Conservation (phyloP, 441 rosid species). For the Croton setiger region DNA sequence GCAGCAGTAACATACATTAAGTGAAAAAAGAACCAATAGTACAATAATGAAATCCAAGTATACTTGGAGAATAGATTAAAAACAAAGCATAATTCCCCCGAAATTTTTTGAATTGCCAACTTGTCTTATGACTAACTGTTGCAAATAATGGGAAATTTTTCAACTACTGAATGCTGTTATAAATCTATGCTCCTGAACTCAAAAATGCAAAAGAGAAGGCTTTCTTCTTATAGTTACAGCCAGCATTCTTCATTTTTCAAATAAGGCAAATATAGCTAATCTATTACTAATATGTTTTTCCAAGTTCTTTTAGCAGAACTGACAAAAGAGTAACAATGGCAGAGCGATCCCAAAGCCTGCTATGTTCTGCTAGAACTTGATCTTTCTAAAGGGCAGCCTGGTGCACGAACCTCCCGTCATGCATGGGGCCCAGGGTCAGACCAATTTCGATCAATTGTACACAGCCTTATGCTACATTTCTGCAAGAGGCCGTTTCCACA, state of each 20-base stretch:
- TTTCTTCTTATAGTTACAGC: neutral
- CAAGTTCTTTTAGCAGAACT: neutral
- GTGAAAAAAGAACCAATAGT: too few species aligned
- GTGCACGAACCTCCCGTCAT: too few species aligned
- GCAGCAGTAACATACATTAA: neutral
- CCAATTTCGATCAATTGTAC: too few species aligned
- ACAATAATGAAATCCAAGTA: neutral
- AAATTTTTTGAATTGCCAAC: neutral
- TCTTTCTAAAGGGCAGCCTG: neutral
- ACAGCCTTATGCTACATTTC: too few species aligned
- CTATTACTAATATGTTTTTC: neutral
- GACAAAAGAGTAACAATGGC: neutral
- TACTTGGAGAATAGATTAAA: neutral
- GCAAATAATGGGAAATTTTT: neutral
- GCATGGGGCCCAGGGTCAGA: too few species aligned
- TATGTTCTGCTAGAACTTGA: too few species aligned
- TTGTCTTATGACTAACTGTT: neutral
- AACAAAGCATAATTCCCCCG: neutral
- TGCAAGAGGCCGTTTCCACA: too few species aligned
- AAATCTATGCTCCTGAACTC: neutral
- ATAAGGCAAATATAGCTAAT: neutral
- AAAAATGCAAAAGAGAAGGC: neutral
- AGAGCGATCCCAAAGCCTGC: neutral
- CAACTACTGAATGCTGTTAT: neutral
- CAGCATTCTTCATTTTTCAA: neutral